A percentile compares a stretch with the other conserved stretches of the same genome.
phyloP scores from a whole-genome alignment of 2,329 filamentous ascomycete species.

The Dendrostoma leiphaemia region DNA sequence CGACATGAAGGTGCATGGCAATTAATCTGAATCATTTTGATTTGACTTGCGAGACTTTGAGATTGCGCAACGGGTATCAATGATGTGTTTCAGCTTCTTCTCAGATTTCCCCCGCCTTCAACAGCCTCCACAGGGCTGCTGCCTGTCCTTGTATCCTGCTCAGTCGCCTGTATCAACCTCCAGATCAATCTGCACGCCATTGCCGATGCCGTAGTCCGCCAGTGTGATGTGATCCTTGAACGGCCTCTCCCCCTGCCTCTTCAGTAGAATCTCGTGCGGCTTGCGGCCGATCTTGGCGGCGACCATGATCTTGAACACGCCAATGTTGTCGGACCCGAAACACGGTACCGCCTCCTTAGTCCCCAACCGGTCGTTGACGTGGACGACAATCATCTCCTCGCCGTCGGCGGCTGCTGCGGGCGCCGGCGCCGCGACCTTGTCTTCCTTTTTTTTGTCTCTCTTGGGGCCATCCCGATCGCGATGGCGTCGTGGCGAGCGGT shows the following conservation, averaged over 20 bases:
- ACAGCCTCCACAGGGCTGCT: background rate
- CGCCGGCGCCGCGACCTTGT: conserved; percentile 30
- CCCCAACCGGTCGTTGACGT: conserved; percentile 91
- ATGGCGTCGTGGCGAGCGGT: conserved; percentile 22
- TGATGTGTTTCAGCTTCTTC: background rate
- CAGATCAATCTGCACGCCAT: conserved; percentile 72
- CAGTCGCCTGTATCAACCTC: conserved; percentile 62
- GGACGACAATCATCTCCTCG: conserved; percentile 89
- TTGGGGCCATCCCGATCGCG: conserved; percentile 14
- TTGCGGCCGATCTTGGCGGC: conserved; percentile 85
- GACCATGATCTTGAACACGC: conserved; percentile 87
- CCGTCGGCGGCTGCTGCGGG: conserved; percentile 24
- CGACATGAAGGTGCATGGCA: too few relatives aligned
- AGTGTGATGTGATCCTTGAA: conserved; percentile 89
- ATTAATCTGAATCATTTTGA: background rate
- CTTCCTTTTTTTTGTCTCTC: conserved; percentile 31
- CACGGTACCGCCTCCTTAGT: conserved; percentile 96
- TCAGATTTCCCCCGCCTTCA: background rate
- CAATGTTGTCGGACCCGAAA: conserved; percentile 78
- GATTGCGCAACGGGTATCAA: background rate
- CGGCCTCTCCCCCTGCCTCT: conserved; percentile 86
- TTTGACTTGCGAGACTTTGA: background rate
- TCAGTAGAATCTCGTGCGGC: conserved; percentile 86
- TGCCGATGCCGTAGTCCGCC: conserved; percentile 91
- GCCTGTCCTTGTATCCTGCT: conserved; percentile 21